Base-by-base conservation (phyloP, 768 basidiomycete genomes). In the Tricholoma sp. region DNA sequence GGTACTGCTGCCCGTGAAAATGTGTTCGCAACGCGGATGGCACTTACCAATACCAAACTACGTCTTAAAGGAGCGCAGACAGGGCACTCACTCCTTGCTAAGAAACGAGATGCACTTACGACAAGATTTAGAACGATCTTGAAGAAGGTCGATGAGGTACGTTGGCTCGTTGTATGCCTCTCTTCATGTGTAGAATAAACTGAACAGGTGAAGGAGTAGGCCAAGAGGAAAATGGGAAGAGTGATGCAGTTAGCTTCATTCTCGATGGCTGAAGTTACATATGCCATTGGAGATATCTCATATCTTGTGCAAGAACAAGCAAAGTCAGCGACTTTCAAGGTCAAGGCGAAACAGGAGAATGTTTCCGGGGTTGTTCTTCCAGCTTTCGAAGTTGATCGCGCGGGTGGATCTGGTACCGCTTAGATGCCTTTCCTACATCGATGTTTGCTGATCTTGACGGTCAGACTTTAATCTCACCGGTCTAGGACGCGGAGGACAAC, bases 191-290 rank as follows among this genome's bases (percentile, higher is more conserved):
- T 50, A 8, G 47, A 47, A 16, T 61, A 39, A 63, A 54, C 57
- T 69, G 47, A 71, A 63, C 57, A 61, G 55, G 62, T 58, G 52
- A 70, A 63, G 55, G 5, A 59, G 59, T 61, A 98, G 95, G 96
- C 97, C 9, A 99, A 99, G 72, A 84, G 94, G 58, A 95, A 98
- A 76, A 99, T 98, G 97, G 97, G 97, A 29, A 82, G 91, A 58
- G 95, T 98, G 22, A 97, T 99, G 87, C 97, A 99, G 71, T 81
- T 98, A 52, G 97, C 97, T 22, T 98, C 97, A 41, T 97, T 99
- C 80, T 97, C 95, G 43, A 88, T 98, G 76, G 97, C 97, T 0
- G 96, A 98, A 72, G 97, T 99, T 62, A 96, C 95, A 18, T 99
- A 98, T 75, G 86, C 95, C 32, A 96, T 97, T 8, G 92, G 92